Conservation (phyloP, 148 eudicot species). For the Camellia lanceoleosa region DNA sequence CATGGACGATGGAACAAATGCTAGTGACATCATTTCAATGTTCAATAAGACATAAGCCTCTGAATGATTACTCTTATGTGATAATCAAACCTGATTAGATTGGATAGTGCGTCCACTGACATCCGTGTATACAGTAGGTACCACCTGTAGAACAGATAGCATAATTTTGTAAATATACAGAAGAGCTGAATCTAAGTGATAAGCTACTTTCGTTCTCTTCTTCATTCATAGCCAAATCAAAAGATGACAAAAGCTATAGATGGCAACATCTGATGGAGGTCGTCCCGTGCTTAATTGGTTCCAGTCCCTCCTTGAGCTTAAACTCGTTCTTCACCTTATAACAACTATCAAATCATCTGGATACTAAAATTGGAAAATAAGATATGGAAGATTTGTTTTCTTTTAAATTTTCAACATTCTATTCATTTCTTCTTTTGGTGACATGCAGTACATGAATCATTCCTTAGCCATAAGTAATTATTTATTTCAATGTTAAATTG, state of each 20-base stretch:
- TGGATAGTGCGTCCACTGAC: conserved; percentile 66
- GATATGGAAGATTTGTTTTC: too few species aligned
- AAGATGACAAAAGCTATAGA: conserved; percentile 5
- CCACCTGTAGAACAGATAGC: conserved; percentile 60
- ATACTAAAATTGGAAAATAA: too few species aligned
- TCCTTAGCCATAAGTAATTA: not conserved
- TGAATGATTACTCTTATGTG: not conserved
- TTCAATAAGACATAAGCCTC: not conserved
- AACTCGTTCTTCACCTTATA: not conserved
- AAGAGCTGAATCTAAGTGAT: not conserved
- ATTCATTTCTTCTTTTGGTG: not conserved
- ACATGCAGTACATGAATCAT: not conserved
- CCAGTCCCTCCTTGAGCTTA: not conserved
- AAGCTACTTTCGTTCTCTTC: conserved; percentile 4
- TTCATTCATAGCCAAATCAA: conserved; percentile 3
- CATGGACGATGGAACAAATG: conserved; percentile 21
- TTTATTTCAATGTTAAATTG: not conserved
- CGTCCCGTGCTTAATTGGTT: not conserved
- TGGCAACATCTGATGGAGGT: not conserved
- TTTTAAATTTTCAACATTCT: not conserved
- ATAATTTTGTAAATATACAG: conserved; percentile 1
- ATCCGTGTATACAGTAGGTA: conserved; percentile 86
- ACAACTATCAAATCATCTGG: not conserved
- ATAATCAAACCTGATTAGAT: conserved; percentile 76
- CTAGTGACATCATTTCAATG: not conserved